Conservation (phyloP, 2,329 filamentous ascomycete genomes). For the Ophiostoma quercus region DNA sequence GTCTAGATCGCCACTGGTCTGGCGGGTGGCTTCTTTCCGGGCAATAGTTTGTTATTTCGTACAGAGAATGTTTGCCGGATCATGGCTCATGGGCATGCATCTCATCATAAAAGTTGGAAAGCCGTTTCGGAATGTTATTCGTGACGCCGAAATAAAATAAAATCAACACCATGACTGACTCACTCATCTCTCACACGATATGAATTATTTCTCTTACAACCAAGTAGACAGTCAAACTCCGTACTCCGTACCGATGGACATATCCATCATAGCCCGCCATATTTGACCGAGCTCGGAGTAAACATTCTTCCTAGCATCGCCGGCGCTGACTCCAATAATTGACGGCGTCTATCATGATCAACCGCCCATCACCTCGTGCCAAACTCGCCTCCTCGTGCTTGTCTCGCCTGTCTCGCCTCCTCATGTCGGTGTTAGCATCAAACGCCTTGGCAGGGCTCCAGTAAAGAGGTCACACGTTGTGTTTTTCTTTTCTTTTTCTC, state of each 20-base stretch:
- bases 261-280: background rate
- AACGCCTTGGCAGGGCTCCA: background rate
- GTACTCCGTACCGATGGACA: background rate
- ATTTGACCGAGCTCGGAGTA: background rate
- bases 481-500: background rate
- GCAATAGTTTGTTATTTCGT: too few species aligned
- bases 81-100: background rate
- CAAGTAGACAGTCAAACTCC: background rate
- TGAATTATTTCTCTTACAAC: background rate
- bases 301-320: background rate
- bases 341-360: background rate
- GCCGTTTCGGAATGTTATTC: background rate
- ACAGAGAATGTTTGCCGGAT: too few species aligned
- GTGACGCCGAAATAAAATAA: background rate
- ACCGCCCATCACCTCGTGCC: background rate
- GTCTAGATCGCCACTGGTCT: background rate
- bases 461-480: slow-evolving; percentile 3
- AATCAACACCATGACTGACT: background rate
- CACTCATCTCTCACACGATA: background rate
- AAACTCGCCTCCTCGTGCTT: background rate
- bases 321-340: background rate
- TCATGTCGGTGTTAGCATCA: background rate
- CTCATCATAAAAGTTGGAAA: background rate
- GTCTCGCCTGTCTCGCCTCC: background rate
- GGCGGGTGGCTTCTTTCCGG: background rate